Conservation (phyloP, 2,329 filamentous ascomycete genomes). For the Apiospora malaysiana region DNA sequence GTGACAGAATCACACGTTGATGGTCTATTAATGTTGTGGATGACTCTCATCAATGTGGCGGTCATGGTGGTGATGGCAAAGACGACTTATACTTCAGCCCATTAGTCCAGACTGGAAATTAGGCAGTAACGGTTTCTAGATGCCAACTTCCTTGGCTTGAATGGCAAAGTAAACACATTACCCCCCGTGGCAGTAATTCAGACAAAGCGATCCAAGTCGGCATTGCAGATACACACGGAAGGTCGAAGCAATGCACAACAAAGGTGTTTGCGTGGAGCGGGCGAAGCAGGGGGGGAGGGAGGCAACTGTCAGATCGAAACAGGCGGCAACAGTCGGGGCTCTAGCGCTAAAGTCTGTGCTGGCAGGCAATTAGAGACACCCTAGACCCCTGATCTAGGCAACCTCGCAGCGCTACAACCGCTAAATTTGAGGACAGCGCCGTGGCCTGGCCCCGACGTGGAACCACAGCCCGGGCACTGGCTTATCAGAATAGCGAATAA, state of each 20-base stretch:
- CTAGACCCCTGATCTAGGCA: slow-evolving; percentile 11
- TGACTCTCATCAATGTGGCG: too few species aligned
- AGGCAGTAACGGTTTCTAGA: too few species aligned
- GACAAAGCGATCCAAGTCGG: too few species aligned
- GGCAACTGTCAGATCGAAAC: background rate
- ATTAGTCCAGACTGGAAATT: too few species aligned
- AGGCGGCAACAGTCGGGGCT: too few species aligned
- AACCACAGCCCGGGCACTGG: background rate
- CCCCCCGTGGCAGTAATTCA: too few species aligned
- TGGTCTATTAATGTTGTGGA: background rate
- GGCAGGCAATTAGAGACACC: background rate
- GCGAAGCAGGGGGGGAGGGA: too few species aligned
- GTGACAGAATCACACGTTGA: background rate
- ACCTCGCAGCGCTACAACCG: background rate
- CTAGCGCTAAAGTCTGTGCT: background rate
- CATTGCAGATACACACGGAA: too few species aligned
- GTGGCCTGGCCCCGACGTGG: background rate
- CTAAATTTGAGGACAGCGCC: background rate
- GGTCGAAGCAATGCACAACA: background rate
- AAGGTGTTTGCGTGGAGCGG: background rate
- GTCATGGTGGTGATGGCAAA: background rate
- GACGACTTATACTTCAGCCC: background rate
- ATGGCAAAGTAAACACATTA: too few species aligned
- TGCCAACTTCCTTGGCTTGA: too few species aligned
- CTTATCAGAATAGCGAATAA: slow-evolving; percentile 10